phyloP scores from a whole-genome alignment of 176 grass and related monocot genomes.

The Urochloa ruziziensis region DNA sequence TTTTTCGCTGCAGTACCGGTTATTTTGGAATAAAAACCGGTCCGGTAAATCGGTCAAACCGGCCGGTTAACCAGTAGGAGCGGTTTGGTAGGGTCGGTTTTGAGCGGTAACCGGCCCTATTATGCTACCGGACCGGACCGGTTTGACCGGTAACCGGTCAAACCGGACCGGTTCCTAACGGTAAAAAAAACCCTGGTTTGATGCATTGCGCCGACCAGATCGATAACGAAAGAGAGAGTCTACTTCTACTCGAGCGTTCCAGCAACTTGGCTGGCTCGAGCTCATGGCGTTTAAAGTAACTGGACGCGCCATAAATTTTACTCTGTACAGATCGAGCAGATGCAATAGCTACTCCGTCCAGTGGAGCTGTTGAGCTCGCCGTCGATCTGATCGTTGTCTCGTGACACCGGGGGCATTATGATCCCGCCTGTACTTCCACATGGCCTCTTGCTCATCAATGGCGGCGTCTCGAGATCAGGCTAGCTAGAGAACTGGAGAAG shows the following conservation, averaged over 20 bases:
- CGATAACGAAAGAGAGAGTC: background rate
- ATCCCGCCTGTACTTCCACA: constrained; percentile 23
- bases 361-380: background rate
- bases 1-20: too few species aligned
- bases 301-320: constrained; percentile 2
- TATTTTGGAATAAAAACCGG: too few species aligned
- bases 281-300: background rate
- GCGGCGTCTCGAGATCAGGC: background rate
- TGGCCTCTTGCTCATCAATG: constrained; percentile 26
- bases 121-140: too few species aligned
- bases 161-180: too few species aligned
- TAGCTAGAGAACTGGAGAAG: background rate
- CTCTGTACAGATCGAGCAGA: background rate
- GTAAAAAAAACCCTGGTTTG: too few species aligned
- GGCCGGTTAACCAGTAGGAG: too few species aligned
- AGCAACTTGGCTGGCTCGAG: background rate
- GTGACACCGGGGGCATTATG: constrained; percentile 14
- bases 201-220: too few species aligned
- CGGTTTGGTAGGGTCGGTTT: too few species aligned
- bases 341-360: background rate
- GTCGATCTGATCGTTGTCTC: constrained; percentile 7
- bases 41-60: too few species aligned
- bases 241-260: background rate
- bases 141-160: too few species aligned
- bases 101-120: too few species aligned